A percentile compares a stretch with the other conserved stretches of the same genome.
These are phyloP conservation scores for Hericium alpestre DNA, from an alignment of 768 basidiomycete species.

Conservation along the genomic window DNA sequence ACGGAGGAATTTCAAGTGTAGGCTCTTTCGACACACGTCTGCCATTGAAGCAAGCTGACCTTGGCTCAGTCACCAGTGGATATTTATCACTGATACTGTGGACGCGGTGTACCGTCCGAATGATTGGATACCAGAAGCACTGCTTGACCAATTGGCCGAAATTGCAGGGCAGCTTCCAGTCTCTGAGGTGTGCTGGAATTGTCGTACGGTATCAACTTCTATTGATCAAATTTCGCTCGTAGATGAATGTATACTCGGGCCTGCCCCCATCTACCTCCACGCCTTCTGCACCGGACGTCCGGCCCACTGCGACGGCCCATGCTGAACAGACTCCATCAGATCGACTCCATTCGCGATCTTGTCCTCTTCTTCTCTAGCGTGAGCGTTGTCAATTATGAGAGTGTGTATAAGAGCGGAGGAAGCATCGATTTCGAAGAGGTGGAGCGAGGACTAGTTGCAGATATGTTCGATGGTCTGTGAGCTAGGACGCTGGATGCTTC, in stretches of 20 bases:
- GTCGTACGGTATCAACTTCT: neutral
- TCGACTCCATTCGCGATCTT: slow-evolving; percentile 78
- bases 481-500: neutral
- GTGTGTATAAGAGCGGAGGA: slow-evolving; percentile 73
- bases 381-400: slow-evolving; percentile 84
- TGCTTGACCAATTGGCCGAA: slow-evolving; percentile 86
- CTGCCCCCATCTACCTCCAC: neutral
- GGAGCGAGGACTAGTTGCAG: slow-evolving; percentile 68
- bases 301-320: slow-evolving; percentile 62
- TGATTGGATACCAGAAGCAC: slow-evolving; percentile 71
- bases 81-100: slow-evolving; percentile 95
- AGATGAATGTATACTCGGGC: too few species aligned
- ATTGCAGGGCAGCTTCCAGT: slow-evolving; percentile 60
- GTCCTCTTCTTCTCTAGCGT: slow-evolving; percentile 86
- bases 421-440: slow-evolving; percentile 86
- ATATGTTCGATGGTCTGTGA: slow-evolving; percentile 82
- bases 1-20: slow-evolving; percentile 98
- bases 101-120: slow-evolving; percentile 88
- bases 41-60: neutral
- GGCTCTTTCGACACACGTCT: neutral
- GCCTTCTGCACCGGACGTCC: slow-evolving; percentile 24
- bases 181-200: slow-evolving; percentile 23
- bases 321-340: slow-evolving; percentile 54
- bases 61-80: slow-evolving; percentile 79
- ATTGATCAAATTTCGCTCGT: neutral